phyloP scores from a whole-genome alignment of 345 rosid species.

The Citrus mangshanensis region DNA sequence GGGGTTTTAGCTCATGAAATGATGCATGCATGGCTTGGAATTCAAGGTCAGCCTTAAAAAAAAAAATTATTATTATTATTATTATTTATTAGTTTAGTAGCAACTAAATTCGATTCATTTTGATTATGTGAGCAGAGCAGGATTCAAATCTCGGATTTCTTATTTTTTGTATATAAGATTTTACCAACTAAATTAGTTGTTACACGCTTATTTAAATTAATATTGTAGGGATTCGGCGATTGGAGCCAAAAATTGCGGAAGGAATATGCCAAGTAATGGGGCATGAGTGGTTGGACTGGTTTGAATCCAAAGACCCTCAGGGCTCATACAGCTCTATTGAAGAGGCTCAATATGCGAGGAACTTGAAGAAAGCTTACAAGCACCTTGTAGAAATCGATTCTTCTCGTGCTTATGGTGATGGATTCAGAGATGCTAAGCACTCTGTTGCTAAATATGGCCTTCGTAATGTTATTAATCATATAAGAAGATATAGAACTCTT shows the following conservation, averaged over 20 bases:
- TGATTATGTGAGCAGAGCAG: too few species aligned
- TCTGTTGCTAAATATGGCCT: neutral
- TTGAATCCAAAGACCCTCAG: neutral
- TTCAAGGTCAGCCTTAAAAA: neutral
- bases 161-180: too few species aligned
- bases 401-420: constrained; percentile 3
- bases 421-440: constrained; percentile 12
- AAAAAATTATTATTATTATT: too few species aligned
- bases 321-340: neutral
- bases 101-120: too few species aligned
- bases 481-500: neutral
- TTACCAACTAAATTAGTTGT: too few species aligned
- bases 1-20: constrained; percentile 12
- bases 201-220: neutral
- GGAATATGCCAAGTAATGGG: constrained; percentile 13
- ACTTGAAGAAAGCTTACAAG: neutral
- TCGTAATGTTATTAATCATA: neutral
- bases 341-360: neutral
- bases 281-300: constrained; percentile 8
- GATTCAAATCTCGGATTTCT: too few species aligned
- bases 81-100: too few species aligned
- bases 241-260: constrained; percentile 3
- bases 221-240: neutral
- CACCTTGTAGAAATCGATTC: neutral
- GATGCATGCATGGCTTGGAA: constrained; percentile 8